Evolutionary conservation across 257 asterid species (phyloP).

Genomic region (Buddleja alternifolia): DNA sequence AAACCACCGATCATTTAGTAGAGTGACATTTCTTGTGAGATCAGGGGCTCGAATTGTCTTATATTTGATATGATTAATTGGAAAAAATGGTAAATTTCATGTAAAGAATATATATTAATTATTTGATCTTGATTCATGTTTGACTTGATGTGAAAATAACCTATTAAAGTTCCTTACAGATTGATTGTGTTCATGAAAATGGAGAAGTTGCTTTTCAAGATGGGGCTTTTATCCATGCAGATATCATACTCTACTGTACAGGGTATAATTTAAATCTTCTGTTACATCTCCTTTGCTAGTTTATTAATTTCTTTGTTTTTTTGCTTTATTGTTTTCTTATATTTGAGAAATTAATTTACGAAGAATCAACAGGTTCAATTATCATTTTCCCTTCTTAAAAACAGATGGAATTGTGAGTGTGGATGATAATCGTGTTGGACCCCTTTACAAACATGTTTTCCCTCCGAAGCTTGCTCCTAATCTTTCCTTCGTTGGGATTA

Average conservation of each 20-base stretch:
- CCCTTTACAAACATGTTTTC: slow-evolving; percentile 57
- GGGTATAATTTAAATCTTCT: slow-evolving; percentile 32
- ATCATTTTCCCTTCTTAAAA: slow-evolving; percentile 44
- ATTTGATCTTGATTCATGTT: not conserved
- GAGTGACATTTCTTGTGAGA: too few species aligned
- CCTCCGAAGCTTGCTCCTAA: slow-evolving; percentile 54
- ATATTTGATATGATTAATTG: too few species aligned
- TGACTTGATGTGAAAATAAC: not conserved
- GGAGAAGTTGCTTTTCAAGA: slow-evolving; percentile 53
- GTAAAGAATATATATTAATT: too few species aligned
- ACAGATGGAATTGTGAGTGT: slow-evolving; percentile 45
- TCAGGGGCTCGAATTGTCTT: too few species aligned
- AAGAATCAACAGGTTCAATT: slow-evolving; percentile 36
- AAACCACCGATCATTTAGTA: too few species aligned
- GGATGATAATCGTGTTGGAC: slow-evolving; percentile 54
- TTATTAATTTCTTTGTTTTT: not conserved
- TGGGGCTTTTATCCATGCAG: slow-evolving; percentile 45
- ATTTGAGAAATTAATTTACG: not conserved
- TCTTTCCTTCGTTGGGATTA: slow-evolving; percentile 53
- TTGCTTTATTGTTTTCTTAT: not conserved
- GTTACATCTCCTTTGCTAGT: too few species aligned
- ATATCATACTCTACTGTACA: slow-evolving; percentile 47
- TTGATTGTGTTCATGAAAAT: slow-evolving; percentile 37
- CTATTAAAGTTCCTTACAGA: slow-evolving; percentile 17
- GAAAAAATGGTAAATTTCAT: too few species aligned